A percentile compares a stretch with the other conserved stretches of the same genome.
phyloP scores from a whole-genome alignment of 306 rosid genomes.

The Clitoria ternatea region DNA sequence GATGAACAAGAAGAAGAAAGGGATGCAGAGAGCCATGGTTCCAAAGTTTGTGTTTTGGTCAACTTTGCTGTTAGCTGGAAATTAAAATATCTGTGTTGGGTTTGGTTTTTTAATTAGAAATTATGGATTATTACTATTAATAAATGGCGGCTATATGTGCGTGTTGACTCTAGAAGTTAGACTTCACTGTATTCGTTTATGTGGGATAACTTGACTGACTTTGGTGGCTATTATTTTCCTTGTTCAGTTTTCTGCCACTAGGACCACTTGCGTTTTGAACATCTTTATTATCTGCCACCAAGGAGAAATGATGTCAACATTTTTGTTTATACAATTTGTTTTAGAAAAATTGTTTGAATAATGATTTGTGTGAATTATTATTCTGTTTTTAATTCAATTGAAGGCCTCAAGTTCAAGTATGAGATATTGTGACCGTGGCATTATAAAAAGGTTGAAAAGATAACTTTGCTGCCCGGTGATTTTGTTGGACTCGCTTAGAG shows the following conservation, averaged over 20 bases:
- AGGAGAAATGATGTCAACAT: too few relatives aligned
- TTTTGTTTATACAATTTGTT: neutral
- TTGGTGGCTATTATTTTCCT: neutral
- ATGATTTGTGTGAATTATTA: too few relatives aligned
- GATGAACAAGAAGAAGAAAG: slow-evolving; percentile 22
- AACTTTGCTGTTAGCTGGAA: neutral
- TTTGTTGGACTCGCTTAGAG: too few relatives aligned
- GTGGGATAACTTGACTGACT: neutral
- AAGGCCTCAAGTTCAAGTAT: too few relatives aligned
- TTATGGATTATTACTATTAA: neutral
- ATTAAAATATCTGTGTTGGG: neutral
- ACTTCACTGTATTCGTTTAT: neutral
- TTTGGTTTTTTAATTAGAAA: neutral
- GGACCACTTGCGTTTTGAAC: neutral
- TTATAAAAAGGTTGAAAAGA: too few relatives aligned
- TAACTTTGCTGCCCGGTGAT: too few relatives aligned
- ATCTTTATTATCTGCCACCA: too few relatives aligned
- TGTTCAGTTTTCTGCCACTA: neutral
- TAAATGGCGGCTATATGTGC: neutral
- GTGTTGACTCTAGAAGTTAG: neutral
- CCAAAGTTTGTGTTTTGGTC: neutral
- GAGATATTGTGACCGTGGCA: too few relatives aligned
- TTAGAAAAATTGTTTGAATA: too few relatives aligned
- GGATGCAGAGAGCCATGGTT: neutral
- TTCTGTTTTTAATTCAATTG: too few relatives aligned